Percentiles rank a stretch among this genome's conserved stretches.
phyloP scores from a whole-genome alignment of 495 filamentous ascomycete species.

The Lasiosphaeria ovina region DNA sequence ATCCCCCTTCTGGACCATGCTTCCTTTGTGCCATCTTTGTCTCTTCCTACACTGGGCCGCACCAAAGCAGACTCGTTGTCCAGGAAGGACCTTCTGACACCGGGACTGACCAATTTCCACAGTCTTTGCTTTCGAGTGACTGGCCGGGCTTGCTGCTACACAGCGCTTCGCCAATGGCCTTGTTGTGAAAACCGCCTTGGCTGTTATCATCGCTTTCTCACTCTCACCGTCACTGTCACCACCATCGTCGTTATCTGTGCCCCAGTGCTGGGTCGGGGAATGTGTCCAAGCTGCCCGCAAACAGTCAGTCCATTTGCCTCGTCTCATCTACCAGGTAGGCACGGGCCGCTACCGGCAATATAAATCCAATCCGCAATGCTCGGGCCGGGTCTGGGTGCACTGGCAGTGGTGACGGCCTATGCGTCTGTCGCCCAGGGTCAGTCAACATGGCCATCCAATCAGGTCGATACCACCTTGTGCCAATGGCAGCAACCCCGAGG shows the following conservation, averaged over 20 bases:
- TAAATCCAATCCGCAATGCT: slow-evolving; percentile 17
- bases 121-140: no score
- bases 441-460: slow-evolving; percentile 37
- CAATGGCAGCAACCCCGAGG: slow-evolving; percentile 55
- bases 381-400: slow-evolving; percentile 7
- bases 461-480: slow-evolving; percentile 58
- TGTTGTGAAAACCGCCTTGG: no score
- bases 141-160: no score
- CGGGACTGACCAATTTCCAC: no score
- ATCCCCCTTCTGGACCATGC: no score
- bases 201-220: no score
- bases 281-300: background rate
- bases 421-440: slow-evolving; percentile 29
- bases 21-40: no score
- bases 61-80: no score
- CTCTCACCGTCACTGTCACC: background rate
- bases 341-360: background rate
- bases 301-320: background rate
- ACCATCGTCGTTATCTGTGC: background rate
- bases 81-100: no score
- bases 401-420: slow-evolving; percentile 24
- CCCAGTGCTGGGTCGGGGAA: slow-evolving; percentile 7
- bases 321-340: background rate
- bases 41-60: no score
- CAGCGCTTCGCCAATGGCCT: no score